These are phyloP conservation scores for Nicotiana noctiflora DNA, from an alignment of 257 asterid genomes.

Conservation along the genomic window DNA sequence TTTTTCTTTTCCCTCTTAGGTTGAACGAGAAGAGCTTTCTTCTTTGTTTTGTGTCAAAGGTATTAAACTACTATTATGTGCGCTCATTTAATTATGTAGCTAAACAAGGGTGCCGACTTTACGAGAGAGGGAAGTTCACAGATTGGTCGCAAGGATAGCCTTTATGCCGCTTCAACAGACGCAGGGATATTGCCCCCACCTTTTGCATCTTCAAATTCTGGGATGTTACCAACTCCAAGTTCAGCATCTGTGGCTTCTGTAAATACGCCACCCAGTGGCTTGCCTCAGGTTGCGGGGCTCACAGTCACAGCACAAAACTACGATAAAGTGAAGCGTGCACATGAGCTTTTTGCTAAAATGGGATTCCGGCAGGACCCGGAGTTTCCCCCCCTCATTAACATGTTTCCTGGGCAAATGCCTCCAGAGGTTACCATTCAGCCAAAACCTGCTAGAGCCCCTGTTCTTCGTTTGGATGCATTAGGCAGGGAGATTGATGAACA, in stretches of 20 bases:
- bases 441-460: constrained; percentile 87
- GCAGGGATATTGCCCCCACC: constrained; percentile 34
- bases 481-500: constrained; percentile 97
- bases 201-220: constrained; percentile 21
- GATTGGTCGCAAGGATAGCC: constrained; percentile 35
- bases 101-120: constrained; percentile 48
- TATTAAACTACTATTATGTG: background rate
- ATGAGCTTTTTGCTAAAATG: constrained; percentile 88
- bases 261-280: constrained; percentile 35
- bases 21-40: background rate
- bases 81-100: constrained; percentile 26
- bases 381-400: constrained; percentile 70
- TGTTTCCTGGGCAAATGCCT: constrained; percentile 88
- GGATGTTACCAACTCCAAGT: constrained; percentile 18
- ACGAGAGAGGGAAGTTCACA: constrained; percentile 39
- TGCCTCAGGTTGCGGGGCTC: constrained; percentile 69
- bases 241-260: constrained; percentile 25
- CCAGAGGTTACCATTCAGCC: constrained; percentile 71
- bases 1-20: background rate
- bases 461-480: constrained; percentile 85
- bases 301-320: constrained; percentile 68
- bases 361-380: constrained; percentile 92
- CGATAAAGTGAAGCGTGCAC: constrained; percentile 85
- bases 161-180: constrained; percentile 24
- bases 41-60: background rate